Evolutionary conservation across 2,329 filamentous ascomycete genomes (phyloP).

Genomic region (Aschersonia sp.): DNA sequence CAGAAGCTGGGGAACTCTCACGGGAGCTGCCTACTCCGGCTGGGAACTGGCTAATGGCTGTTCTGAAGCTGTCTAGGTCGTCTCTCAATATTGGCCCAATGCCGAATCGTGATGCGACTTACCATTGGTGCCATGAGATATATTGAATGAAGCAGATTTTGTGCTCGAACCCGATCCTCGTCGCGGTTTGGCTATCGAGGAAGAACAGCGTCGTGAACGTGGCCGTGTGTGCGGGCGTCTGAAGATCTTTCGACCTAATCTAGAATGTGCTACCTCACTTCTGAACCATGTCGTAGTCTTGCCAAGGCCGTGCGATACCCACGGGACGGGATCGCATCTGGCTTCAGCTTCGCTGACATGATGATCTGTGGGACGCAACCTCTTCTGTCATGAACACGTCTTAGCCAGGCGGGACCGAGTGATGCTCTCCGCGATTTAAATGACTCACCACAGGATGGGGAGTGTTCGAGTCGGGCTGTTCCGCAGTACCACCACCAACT

Average conservation of each 20-base stretch:
- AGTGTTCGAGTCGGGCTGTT: too few relatives aligned
- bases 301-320: constrained; percentile 7
- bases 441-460: too few relatives aligned
- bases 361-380: too few relatives aligned
- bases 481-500: too few relatives aligned
- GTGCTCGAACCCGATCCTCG: constrained; percentile 1
- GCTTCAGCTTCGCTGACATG: too few relatives aligned
- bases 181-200: constrained; percentile 19
- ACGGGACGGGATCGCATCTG: constrained; percentile 1
- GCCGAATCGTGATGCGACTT: background rate
- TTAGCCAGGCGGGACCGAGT: too few relatives aligned
- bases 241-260: constrained; percentile 22
- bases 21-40: constrained; percentile 15
- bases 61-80: constrained; percentile 6
- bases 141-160: background rate
- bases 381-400: too few relatives aligned
- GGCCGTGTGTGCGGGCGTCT: constrained; percentile 24
- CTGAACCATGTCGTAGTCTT: constrained; percentile 16
- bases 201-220: constrained; percentile 21
- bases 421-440: too few relatives aligned
- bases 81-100: background rate
- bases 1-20: background rate
- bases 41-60: constrained; percentile 14
- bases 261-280: constrained; percentile 14
- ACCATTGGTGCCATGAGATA: constrained; percentile 1